Evolutionary conservation across 2,329 filamentous ascomycete genomes (phyloP), one percentile per base, ranked within the genome.

Genomic region (Ceratocystis albifundus): DNA sequence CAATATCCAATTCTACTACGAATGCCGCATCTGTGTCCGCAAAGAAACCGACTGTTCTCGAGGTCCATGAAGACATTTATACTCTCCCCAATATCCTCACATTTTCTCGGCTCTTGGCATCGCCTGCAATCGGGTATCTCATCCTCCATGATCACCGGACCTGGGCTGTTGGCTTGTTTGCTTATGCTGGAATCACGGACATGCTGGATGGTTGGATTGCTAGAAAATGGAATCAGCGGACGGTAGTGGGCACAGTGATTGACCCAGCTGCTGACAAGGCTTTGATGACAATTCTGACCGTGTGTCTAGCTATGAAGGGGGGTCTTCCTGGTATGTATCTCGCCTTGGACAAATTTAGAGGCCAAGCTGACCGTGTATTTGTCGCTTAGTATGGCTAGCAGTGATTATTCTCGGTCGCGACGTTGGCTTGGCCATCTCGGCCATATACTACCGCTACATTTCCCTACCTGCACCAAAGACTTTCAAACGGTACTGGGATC

Each of bases 211-310:
- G 94, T 67, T 97, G 88, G 82, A 94, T 99, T 71, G 94, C 94
- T 30, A 84, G 94, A 50, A 83, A 82, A 68, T 97, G 88, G 85
- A 88, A 93, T 63, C 82, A 90, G 67, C 88, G 94, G 75, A 97
- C 94, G 0, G 93, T 99, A 0, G 90, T 97, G 8, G 94, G 94
- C 65, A 95, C 90, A 65, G 85, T 99, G 36, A 90, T 99, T 69
- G 92, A 96, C 72, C 94, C 94, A 4, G 94, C 96, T 88, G 94
- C 94, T 2, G 94, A 99, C 76, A 99, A 99, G 78, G 83, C 85
- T 7, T 82, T 99, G 70, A 97, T 99, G 94, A 96, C 93, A 0
- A 85, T 96, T 67, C 77, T 96, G 71, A 95, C 93, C 0, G 86
- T 93, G 12, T 91, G 89, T 70, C 77, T 97, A 57, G 91, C 92